Evolutionary conservation across 306 rosid genomes (phyloP), one percentile per base, ranked within the genome.

Genomic region (Fragaria ananassa): DNA sequence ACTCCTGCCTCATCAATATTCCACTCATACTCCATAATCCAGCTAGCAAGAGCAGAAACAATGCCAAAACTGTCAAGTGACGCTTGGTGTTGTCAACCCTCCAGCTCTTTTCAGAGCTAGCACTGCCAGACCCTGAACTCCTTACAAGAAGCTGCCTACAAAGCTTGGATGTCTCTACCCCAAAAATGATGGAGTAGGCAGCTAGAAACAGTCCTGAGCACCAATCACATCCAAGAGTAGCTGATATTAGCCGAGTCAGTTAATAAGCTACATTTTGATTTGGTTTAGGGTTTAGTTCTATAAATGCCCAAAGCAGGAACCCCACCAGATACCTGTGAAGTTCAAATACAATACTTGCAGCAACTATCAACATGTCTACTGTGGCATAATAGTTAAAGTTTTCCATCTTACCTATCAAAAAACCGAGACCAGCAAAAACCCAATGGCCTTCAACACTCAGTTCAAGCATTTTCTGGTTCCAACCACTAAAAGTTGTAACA

Each of bases 401-500:
- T 39, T 15, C 23, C 4, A 42, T 37, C 12, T 83, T 84, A 94
- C 98, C 98, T 78, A 94, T 8, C 37, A 91, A 50, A 80, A 91
- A 91, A 45, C 97, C 94, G 25, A 91, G 90, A 74, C 80, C 47
- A 61, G 88, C 71, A 19, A 78, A 85, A 57, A 91, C 84, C 97
- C 93, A 90, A 34, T 80, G 93, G 68, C 96, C 94, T 0, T 83
- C 76, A 68, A 74, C 85, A 78, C 87, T 84, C 72, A 91, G 96
- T 53, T 94, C 90, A 71, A 94, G 83, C 98, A 94, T 94, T 76
- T 91, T 85, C 87, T 94, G 97, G 81, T 90, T 91, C 98, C 95
- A 94, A 76, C 96, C 91, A 21, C 96, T 94, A 83, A 94, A 90
- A 3, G 98, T 94, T 76, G 97, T 94, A 29, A 91, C 93, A 87